Evolutionary conservation across 139 green algal genomes (phyloP).

Genomic region (Chlamydomonas sp.): DNA sequence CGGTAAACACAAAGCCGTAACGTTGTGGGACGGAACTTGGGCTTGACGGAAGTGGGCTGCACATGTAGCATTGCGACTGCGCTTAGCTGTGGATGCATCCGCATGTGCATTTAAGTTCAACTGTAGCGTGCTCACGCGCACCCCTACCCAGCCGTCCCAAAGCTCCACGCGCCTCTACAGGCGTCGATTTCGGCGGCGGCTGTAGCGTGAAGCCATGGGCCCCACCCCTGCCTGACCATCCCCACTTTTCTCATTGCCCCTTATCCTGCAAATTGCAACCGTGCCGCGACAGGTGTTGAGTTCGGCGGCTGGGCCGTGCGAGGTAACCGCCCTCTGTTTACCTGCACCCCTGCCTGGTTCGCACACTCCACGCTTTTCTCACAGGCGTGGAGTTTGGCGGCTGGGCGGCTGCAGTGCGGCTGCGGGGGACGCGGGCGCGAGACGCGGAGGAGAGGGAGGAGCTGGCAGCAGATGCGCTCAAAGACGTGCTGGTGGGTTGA

Average conservation of each 20-base stretch:
- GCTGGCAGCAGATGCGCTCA: slow-evolving; percentile 26
- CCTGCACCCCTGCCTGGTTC: not conserved
- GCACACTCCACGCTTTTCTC: not conserved
- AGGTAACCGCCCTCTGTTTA: not conserved
- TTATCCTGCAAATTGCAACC: no score
- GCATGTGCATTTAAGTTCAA: not conserved
- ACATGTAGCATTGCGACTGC: slow-evolving; percentile 11
- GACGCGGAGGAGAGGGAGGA: slow-evolving; percentile 7
- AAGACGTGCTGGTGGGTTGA: slow-evolving; percentile 32
- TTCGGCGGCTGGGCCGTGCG: slow-evolving; percentile 30
- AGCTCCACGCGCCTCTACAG: no score
- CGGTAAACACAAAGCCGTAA: no score
- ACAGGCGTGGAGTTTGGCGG: slow-evolving; percentile 18
- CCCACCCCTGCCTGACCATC: not conserved
- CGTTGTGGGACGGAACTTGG: no score
- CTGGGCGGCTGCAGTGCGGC: not conserved
- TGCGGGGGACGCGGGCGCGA: not conserved
- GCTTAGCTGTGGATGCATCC: not conserved
- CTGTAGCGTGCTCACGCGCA: not conserved
- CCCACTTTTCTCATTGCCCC: no score
- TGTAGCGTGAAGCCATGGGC: slow-evolving; percentile 11
- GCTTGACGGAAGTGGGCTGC: no score
- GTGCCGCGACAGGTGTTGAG: slow-evolving; percentile 7
- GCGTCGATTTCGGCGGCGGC: not conserved
- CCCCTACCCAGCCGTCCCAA: not conserved